Conservation (phyloP, 768 basidiomycete species). For the Candolleomyces aberdarensis region DNA sequence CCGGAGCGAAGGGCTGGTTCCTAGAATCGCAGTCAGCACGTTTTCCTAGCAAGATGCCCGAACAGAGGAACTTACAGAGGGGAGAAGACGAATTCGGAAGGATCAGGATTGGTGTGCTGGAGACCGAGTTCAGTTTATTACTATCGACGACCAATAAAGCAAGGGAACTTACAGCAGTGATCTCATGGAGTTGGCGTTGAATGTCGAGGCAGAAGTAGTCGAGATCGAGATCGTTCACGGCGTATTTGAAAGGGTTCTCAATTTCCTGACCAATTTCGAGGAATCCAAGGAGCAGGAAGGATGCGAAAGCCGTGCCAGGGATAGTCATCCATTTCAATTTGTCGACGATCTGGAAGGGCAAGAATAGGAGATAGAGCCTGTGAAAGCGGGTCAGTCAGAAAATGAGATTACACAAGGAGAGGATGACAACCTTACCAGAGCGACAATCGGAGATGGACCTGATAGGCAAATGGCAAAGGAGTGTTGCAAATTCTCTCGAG, state of each 20-base stretch:
- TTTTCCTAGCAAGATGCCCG: background rate
- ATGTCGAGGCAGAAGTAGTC: conserved; percentile 68
- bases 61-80: conserved; percentile 25
- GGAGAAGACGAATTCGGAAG: conserved; percentile 51
- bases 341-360: conserved; percentile 51
- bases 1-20: conserved; percentile 73
- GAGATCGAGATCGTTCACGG: conserved; percentile 64
- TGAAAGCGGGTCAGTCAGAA: conserved; percentile 12
- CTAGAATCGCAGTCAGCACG: background rate
- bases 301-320: conserved; percentile 59
- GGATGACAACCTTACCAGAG: conserved; percentile 42
- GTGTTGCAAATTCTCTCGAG: conserved; percentile 56
- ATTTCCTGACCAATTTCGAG: conserved; percentile 71
- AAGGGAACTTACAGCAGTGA: conserved; percentile 55
- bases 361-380: conserved; percentile 40
- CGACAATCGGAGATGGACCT: conserved; percentile 63
- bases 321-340: conserved; percentile 49
- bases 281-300: conserved; percentile 64
- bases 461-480: conserved; percentile 67
- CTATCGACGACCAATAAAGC: background rate
- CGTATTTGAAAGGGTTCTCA: conserved; percentile 69
- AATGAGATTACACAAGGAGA: conserved; percentile 14
- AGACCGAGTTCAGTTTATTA: conserved; percentile 9
- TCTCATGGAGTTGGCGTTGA: conserved; percentile 66
- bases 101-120: conserved; percentile 54